Evolutionary conservation across 495 filamentous ascomycete species (phyloP), one percentile per base, ranked within the genome.

Genomic region (Chaetomidium leptoderma): DNA sequence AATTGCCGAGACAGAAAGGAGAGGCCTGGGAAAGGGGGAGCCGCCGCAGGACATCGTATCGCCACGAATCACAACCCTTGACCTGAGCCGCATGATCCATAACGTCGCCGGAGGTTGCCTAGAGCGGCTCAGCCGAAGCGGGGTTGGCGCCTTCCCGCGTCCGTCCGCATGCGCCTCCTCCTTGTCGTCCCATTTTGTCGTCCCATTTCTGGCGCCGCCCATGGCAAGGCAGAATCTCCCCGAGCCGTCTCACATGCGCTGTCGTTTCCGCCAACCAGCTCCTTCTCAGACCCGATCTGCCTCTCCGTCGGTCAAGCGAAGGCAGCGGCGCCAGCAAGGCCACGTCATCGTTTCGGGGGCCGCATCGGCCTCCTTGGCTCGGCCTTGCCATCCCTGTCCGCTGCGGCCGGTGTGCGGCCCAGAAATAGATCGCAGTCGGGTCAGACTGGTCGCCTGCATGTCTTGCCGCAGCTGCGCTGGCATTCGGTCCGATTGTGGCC

Each of bases 241-340:
- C n/a, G n/a, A n/a, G n/a, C n/a, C n/a, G n/a, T n/a, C n/a, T n/a
- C n/a, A n/a, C n/a, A n/a, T n/a, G n/a, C n/a, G n/a, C n/a, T n/a
- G 52, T 30, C 45, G 33, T 11, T 58, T 57, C 48, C 21, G 32
- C 45, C 26, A 48, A 19, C 44, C 26, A 48, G 26, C 19, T 48
- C 27, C 45, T 48, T 10, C 27, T 32, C 27, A 32, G 59, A 27
- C 30, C 59, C 43, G 53, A 47, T 62, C 47, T 62, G 26, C 53
- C 46, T 57, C 21, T 30, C 48, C 48, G 48, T 57, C 55, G 46
- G 32, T 48, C 26, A 62, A 52, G 53, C 39, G 23, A 58, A 57
- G 53, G 59, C 36, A 62, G n/a, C n/a, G n/a, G n/a, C n/a, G n/a
- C n/a, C n/a, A n/a, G 53, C 17, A 53, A 57, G 47, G 53, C 59